Percentiles rank a stretch among this genome's conserved stretches.
Evolutionary conservation across 2,329 filamentous ascomycete species (phyloP).

Genomic region (Hypoxylon rubiginosum): DNA sequence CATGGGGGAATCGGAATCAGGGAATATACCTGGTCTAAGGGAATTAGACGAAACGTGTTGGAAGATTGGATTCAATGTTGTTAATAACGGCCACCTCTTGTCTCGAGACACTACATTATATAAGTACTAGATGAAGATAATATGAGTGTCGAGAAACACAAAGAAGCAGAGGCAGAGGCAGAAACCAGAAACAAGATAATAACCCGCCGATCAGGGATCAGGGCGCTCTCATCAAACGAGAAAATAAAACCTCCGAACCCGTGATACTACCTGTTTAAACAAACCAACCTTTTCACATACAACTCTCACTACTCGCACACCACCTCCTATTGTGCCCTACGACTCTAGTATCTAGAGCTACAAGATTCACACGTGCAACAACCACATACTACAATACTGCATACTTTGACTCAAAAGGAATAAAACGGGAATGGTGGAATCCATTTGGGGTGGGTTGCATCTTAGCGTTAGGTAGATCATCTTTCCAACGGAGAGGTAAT

Average conservation of each 20-base stretch:
- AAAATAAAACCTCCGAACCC: conserved; percentile 32
- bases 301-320: neutral
- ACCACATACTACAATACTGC: too few species aligned
- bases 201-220: conserved; percentile 11
- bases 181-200: conserved; percentile 22
- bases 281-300: neutral
- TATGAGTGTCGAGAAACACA: conserved; percentile 10
- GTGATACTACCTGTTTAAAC: conserved; percentile 28
- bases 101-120: too few species aligned
- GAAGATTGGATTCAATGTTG: conserved; percentile 1
- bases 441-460: neutral
- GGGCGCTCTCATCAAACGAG: conserved; percentile 29
- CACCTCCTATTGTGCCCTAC: neutral
- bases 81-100: conserved; percentile 7
- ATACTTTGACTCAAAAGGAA: neutral
- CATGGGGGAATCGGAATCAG: conserved; percentile 24
- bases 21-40: conserved; percentile 24
- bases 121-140: conserved; percentile 12
- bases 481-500: too few species aligned
- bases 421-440: neutral
- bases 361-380: neutral
- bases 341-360: neutral
- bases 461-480: neutral
- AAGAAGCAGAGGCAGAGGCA: conserved; percentile 13
- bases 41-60: conserved; percentile 30